A percentile compares a stretch with the other conserved stretches of the same genome.
Conservation (phyloP, 2,329 filamentous ascomycete species). For the Raffaelea ambrosiae region DNA sequence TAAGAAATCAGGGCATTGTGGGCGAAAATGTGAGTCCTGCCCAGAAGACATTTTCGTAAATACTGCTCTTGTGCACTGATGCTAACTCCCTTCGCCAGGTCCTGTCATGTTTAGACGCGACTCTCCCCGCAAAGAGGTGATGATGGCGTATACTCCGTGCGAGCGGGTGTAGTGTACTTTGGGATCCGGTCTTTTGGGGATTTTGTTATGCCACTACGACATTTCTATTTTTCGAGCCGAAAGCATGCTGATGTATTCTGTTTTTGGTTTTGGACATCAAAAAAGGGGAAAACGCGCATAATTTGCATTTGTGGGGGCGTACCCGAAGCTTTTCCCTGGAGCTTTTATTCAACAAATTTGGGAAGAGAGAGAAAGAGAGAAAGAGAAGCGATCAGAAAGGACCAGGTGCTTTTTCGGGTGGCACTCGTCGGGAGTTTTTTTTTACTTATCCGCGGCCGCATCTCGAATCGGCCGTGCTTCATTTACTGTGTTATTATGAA, state of each 20-base stretch:
- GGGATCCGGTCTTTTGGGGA: neutral
- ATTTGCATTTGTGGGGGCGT: too few species aligned
- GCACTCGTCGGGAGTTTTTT: neutral
- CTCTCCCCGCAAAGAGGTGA: constrained; percentile 13
- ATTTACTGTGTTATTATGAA: too few species aligned
- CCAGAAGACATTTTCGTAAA: neutral
- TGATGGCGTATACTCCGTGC: neutral
- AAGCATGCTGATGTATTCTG: neutral
- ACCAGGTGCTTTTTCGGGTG: neutral
- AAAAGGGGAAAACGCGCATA: too few species aligned
- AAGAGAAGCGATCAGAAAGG: neutral
- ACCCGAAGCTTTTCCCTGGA: too few species aligned
- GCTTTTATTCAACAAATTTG: too few species aligned
- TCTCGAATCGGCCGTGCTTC: too few species aligned
- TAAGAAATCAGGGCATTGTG: constrained; percentile 53
- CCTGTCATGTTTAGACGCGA: constrained; percentile 12
- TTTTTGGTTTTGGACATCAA: neutral
- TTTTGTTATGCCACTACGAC: neutral
- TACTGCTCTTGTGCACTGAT: neutral
- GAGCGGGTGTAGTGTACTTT: neutral
- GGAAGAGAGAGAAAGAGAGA: neutral
- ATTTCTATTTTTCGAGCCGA: neutral
- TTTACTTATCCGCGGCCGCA: neutral
- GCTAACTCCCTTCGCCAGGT: constrained; percentile 9
- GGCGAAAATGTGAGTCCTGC: constrained; percentile 26